A percentile compares a stretch with the other conserved stretches of the same genome.
Evolutionary conservation across 2,329 filamentous ascomycete genomes (phyloP).

Genomic region (Colletotrichum scovillei): DNA sequence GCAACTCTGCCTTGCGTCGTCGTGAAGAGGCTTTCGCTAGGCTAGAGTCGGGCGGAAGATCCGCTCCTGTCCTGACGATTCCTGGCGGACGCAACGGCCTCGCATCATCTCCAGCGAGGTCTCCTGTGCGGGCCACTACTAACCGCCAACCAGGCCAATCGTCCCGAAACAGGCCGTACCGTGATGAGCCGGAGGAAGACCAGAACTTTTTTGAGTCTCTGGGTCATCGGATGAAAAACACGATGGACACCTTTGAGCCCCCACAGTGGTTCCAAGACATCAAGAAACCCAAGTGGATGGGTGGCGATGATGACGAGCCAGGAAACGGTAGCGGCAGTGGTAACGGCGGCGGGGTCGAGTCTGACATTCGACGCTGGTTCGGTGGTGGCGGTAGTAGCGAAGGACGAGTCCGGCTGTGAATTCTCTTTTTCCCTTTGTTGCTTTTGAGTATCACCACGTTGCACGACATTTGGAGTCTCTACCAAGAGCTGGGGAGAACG

Average conservation of each 20-base stretch:
- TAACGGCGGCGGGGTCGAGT: conserved; percentile 35
- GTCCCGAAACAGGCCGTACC: conserved; percentile 30
- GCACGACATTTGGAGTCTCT: conserved; percentile 30
- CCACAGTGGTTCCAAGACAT: conserved; percentile 87
- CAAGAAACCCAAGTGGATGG: conserved; percentile 86
- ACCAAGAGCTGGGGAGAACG: conserved; percentile 38
- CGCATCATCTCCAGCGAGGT: conserved; percentile 50
- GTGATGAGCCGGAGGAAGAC: conserved; percentile 72
- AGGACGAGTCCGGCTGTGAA: conserved; percentile 41
- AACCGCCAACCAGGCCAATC: conserved; percentile 41
- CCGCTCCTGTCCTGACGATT: conserved; percentile 61
- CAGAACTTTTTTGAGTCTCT: conserved; percentile 88
- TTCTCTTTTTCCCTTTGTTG: conserved; percentile 1
- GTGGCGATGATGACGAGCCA: conserved; percentile 61
- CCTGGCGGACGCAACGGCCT: conserved; percentile 51
- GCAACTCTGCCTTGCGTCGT: conserved; percentile 65
- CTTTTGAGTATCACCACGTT: conserved; percentile 18
- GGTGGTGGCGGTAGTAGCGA: conserved; percentile 51
- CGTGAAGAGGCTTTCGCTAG: conserved; percentile 56
- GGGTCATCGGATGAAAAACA: conserved; percentile 89
- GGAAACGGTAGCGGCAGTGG: conserved; percentile 41
- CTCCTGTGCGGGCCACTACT: conserved; percentile 57
- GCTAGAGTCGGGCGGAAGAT: conserved; percentile 45
- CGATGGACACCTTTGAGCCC: conserved; percentile 83
- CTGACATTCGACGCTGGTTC: conserved; percentile 69